Percentiles rank a stretch among this genome's conserved stretches.
Evolutionary conservation across 2,329 filamentous ascomycete genomes (phyloP).

Genomic region (Ophiostoma australiae): DNA sequence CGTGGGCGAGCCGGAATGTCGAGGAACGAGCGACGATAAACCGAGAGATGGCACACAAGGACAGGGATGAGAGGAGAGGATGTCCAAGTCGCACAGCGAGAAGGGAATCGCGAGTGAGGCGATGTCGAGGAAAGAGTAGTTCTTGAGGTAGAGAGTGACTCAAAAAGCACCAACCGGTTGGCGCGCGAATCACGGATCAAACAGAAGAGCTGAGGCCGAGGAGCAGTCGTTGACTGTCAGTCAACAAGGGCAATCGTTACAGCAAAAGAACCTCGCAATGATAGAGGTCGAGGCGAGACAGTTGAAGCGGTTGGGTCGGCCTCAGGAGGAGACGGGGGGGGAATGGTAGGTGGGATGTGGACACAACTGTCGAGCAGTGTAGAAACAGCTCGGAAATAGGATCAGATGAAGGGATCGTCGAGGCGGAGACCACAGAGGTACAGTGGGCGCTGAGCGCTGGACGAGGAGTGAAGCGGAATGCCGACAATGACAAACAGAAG

Average conservation of each 20-base stretch:
- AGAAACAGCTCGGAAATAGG: constrained; percentile 9
- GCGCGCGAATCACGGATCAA: neutral
- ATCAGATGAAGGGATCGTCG: constrained; percentile 16
- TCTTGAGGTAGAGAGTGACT: neutral
- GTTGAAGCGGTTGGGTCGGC: neutral
- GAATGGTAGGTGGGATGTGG: constrained; percentile 1
- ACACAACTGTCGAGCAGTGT: neutral
- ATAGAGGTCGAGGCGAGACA: neutral
- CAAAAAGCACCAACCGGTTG: constrained; percentile 10
- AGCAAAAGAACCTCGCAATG: neutral
- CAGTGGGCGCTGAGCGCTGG: neutral
- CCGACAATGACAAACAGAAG: neutral
- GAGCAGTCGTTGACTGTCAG: neutral
- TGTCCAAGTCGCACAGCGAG: constrained; percentile 7
- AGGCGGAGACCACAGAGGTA: constrained; percentile 12
- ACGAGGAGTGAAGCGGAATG: neutral
- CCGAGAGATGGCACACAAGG: neutral
- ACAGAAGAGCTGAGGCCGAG: neutral
- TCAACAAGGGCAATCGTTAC: neutral
- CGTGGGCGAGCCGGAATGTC: neutral
- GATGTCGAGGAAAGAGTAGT: neutral
- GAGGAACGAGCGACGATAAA: neutral
- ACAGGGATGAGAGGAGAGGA: neutral
- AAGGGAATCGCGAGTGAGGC: neutral
- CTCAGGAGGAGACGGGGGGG: constrained; percentile 3